Base-by-base conservation (phyloP, 2,329 filamentous ascomycete species). In the Alternaria gansuensis region DNA sequence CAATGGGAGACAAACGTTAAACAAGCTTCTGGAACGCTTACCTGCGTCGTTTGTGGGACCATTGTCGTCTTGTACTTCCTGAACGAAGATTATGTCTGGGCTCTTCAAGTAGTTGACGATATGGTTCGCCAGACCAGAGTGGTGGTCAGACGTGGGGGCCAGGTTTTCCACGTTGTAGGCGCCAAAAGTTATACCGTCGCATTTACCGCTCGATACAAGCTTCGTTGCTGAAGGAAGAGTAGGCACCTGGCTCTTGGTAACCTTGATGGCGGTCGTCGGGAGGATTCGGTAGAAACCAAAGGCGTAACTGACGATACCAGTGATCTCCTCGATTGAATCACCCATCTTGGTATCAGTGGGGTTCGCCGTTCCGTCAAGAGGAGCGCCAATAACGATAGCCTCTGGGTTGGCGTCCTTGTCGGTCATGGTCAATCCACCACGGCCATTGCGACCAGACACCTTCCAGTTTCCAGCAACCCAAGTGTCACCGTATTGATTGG, bases 101-200 rank as follows among this genome's bases (percentile, higher is more conserved):
- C 83, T 83, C 58, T 82, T 82, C 62, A 91, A 78, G 75, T 87
- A 87, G 63, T 85, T 77, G 51, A 87, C 86, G 62, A 92, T 89
- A 67, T 91, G 87, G 8, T 80, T 76, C 2, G 88, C 85, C n/a
- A 91, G 82, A 11, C 75, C 76, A n/a, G 82, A 77, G 24, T 90
- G 78, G 63, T 87, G 84, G 2, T 80, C 64, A 0, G 85, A 85
- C 33, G 78, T 81, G 0, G 88, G 85, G 7, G 81, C 78, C 14
- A 91, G 80, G 75, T 91, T 91, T 75, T 90, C 87, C 31, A 90
- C 83, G 74, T 91, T 91, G 81, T 91, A 91, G 60, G 84, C 82
- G 49, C 84, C 88, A 24, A 90, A 74, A 1, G 88, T 90, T 59
- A 91, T 77, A 40, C 84, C 86, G 2, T 79, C 79, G 77, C 89